These are phyloP conservation scores for Delphinella strobiligena DNA, from an alignment of 2,329 filamentous ascomycete species.

Conservation along the genomic window DNA sequence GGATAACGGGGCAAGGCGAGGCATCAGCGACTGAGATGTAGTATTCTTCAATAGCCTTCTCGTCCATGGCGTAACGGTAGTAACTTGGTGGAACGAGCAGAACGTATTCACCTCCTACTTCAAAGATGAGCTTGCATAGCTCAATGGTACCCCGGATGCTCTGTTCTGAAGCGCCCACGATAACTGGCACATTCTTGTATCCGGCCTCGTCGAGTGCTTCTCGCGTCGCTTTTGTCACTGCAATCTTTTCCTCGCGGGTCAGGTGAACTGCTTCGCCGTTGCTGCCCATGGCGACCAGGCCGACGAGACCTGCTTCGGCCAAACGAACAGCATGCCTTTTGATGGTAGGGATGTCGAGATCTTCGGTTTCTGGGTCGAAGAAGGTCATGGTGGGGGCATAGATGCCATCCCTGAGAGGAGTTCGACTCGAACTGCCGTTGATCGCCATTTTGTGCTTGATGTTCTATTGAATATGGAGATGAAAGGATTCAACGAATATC, in stretches of 20 bases:
- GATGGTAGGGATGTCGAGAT: conserved; percentile 68
- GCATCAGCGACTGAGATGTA: conserved; percentile 63
- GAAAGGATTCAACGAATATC: not conserved
- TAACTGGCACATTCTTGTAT: conserved; percentile 63
- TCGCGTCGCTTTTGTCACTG: conserved; percentile 64
- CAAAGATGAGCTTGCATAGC: conserved; percentile 53
- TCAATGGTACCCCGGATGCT: conserved; percentile 72
- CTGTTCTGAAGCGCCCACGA: conserved; percentile 71
- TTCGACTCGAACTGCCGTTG: conserved; percentile 18
- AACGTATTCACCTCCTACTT: conserved; percentile 66
- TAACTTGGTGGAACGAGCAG: conserved; percentile 73
- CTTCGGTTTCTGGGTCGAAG: conserved; percentile 72
- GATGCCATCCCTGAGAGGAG: conserved; percentile 66
- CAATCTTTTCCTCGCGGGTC: conserved; percentile 62
- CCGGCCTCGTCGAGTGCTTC: conserved; percentile 73
- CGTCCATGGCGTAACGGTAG: conserved; percentile 66
- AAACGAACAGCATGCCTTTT: conserved; percentile 72
- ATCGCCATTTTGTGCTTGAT: conserved; percentile 18
- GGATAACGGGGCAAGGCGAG: conserved; percentile 63
- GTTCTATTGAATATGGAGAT: not conserved
- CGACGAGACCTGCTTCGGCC: conserved; percentile 63
- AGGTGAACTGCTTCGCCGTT: conserved; percentile 86
- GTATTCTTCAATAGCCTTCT: conserved; percentile 60
- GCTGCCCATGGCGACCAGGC: conserved; percentile 77
- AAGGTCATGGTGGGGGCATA: conserved; percentile 88